A percentile compares a stretch with the other conserved stretches of the same genome.
Conservation (phyloP, 257 asterid genomes). For the Parsonsia alboflavescens region DNA sequence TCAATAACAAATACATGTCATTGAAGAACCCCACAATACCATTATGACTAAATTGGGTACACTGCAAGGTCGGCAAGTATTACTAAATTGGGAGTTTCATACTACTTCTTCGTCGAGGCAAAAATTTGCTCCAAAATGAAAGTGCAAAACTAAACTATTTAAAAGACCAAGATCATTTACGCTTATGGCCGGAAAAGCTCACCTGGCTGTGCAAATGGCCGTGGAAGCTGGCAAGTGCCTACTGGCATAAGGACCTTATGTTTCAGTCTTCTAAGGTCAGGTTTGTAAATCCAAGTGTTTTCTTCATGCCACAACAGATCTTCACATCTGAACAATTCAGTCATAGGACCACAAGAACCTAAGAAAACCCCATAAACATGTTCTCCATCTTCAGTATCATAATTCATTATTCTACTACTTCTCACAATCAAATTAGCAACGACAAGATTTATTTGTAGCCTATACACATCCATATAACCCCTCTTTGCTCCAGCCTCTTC, state of each 20-base stretch:
- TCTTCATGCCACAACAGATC: constrained; percentile 39
- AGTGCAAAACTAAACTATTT: no score
- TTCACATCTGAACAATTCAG: constrained; percentile 44
- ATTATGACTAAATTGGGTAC: no score
- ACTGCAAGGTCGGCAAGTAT: no score
- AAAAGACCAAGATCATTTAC: not conserved
- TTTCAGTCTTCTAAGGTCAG: constrained; percentile 33
- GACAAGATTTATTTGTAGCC: constrained; percentile 40
- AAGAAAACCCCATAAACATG: constrained; percentile 23
- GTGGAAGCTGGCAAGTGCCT: constrained; percentile 37
- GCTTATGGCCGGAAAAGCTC: not conserved
- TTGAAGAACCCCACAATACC: no score
- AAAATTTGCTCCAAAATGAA: no score
- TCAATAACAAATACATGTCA: no score
- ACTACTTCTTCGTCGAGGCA: no score
- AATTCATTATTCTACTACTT: constrained; percentile 12
- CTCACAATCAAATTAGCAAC: constrained; percentile 35
- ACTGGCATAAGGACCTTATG: constrained; percentile 32
- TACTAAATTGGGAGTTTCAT: no score
- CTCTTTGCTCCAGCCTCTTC: not conserved
- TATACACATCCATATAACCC: constrained; percentile 21
- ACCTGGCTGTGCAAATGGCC: constrained; percentile 28
- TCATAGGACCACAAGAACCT: constrained; percentile 36
- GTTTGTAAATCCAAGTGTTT: constrained; percentile 34
- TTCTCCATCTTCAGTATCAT: constrained; percentile 1